Evolutionary conservation across 2,329 filamentous ascomycete genomes (phyloP).

Genomic region (Remersonia thermophila): DNA sequence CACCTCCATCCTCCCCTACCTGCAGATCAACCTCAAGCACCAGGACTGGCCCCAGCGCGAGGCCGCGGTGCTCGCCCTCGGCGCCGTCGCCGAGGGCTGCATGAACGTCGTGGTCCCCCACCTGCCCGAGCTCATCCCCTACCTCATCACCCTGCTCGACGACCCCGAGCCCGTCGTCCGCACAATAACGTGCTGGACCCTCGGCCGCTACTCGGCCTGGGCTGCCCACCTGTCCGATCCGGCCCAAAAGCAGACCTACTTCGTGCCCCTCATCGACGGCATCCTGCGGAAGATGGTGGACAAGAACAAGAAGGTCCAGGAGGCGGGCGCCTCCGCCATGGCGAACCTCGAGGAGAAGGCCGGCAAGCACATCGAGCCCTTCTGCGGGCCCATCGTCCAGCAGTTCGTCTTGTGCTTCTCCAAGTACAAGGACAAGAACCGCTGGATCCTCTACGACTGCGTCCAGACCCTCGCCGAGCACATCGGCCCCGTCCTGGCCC

Average conservation of each 20-base stretch:
- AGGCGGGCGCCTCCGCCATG: slow-evolving; percentile 90
- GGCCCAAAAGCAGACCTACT: slow-evolving; percentile 60
- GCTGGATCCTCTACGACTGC: slow-evolving; percentile 97
- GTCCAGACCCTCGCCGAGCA: slow-evolving; percentile 93
- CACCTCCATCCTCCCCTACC: slow-evolving; percentile 79
- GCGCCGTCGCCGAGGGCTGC: slow-evolving; percentile 90
- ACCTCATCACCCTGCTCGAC: slow-evolving; percentile 72
- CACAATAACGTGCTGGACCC: slow-evolving; percentile 95
- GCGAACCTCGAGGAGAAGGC: slow-evolving; percentile 93
- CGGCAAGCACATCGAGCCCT: slow-evolving; percentile 65
- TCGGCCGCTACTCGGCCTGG: slow-evolving; percentile 89
- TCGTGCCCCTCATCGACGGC: slow-evolving; percentile 94
- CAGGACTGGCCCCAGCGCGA: slow-evolving; percentile 85
- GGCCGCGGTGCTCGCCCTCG: slow-evolving; percentile 84
- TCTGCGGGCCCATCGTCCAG: slow-evolving; percentile 77
- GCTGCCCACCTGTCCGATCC: slow-evolving; percentile 62
- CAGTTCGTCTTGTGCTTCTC: slow-evolving; percentile 88
- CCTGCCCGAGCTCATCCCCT: slow-evolving; percentile 79
- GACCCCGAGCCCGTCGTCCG: slow-evolving; percentile 83
- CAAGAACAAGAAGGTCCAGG: slow-evolving; percentile 94
- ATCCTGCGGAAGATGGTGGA: slow-evolving; percentile 92
- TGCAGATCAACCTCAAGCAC: slow-evolving; percentile 81
- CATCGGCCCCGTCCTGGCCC: slow-evolving; percentile 70
- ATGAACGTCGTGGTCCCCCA: slow-evolving; percentile 83
- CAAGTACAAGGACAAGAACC: slow-evolving; percentile 97